Base-by-base conservation (phyloP, 352 stramenopile species). In the Sclerospora graminicola region DNA sequence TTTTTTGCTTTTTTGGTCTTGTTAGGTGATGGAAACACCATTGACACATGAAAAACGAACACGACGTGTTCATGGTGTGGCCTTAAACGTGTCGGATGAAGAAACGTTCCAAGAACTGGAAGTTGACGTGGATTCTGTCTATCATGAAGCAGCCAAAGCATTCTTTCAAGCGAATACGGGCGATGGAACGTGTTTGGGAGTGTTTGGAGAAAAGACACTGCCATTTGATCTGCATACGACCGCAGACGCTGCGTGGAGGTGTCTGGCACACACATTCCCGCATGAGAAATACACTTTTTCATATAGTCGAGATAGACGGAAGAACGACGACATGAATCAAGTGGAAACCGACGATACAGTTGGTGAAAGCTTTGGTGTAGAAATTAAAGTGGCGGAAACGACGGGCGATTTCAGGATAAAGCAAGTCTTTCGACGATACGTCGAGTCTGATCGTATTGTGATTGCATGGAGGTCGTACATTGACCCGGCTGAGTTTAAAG, bases 381-480 rank as follows among this genome's bases (percentile, higher is more conserved):
- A 76, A 51, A 54, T 82, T 31, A 51, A 69, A 36, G 59, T 59
- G 4, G 69, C 76, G 9, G 51, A 66, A 23, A 72, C 50, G 13
- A 65, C 44, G 8, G 64, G 63, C n/a, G 52, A 79, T 18, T 84
- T 82, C 54, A 52, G 54, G 4, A 67, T 84, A 43, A 69, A 80
- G 31, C 70, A 84, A 37, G 58, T 86, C 33, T 63, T 83, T 26
- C 63, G 71, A 2, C 61, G 68, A 13, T 82, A 79, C 56, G 57
- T 74, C n/a, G 68, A 82, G 31, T 18, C 57, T 10, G 64, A 80
- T 50, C 66, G 66, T 20, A 54, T 79, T n/a, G 69, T 86, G 41
- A 72, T 86, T 26, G 65, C 69, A 19, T 86, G 70, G 70, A 64
- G 56, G 26, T 69, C 74, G 13, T 70, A 66, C 29, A 75, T 82